Conservation (phyloP, 2,329 filamentous ascomycete species). For the Trichoderma semiorbis region DNA sequence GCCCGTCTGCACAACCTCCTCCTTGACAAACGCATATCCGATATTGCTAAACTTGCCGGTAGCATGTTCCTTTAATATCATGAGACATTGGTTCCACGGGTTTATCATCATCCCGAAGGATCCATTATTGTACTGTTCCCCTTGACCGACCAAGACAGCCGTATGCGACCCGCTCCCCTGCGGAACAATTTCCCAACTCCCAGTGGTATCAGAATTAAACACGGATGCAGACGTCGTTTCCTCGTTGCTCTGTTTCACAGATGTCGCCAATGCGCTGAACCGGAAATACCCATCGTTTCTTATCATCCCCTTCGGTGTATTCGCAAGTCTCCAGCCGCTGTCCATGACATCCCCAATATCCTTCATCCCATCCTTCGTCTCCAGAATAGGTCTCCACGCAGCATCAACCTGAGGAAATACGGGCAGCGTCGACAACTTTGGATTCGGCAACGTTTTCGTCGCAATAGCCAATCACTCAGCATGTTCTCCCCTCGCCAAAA, state of each 20-base stretch:
- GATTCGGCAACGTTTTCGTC: neutral
- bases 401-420: neutral
- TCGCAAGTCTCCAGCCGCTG: neutral
- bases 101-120: neutral
- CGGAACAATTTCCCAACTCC: neutral
- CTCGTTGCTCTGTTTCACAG: neutral
- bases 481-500: neutral
- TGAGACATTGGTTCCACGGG: neutral
- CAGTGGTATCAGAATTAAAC: neutral
- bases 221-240: neutral
- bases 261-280: neutral
- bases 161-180: neutral
- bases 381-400: neutral
- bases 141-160: neutral
- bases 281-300: neutral
- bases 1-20: neutral
- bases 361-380: neutral
- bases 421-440: neutral
- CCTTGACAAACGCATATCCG: constrained; percentile 6
- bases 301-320: neutral
- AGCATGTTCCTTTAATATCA: neutral
- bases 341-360: neutral
- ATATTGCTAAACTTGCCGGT: neutral
- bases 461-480: constrained; percentile 8
- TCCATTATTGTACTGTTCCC: constrained; percentile 11